phyloP scores from a whole-genome alignment of 495 filamentous ascomycete genomes.

The Talaromyces borbonicus region DNA sequence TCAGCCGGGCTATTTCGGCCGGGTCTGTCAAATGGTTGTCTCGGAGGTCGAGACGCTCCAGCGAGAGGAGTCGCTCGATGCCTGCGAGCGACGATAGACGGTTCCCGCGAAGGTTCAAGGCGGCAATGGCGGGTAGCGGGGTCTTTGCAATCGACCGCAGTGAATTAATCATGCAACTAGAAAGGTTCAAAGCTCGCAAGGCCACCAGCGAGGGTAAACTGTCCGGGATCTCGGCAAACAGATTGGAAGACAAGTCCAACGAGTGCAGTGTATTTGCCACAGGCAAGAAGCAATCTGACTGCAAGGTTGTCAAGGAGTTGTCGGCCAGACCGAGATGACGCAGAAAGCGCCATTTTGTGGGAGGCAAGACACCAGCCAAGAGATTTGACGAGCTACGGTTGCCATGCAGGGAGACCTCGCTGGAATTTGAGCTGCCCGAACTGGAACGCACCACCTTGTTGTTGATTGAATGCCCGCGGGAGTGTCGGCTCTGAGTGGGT shows the following conservation, averaged over 20 bases:
- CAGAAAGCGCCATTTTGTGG: conserved; percentile 89
- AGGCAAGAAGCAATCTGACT: conserved; percentile 62
- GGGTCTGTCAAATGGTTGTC: conserved; percentile 90
- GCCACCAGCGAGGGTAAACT: conserved; percentile 71
- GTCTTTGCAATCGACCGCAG: conserved; percentile 78
- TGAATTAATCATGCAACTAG: conserved; percentile 95
- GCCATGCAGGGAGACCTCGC: conserved; percentile 58
- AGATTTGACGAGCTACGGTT: conserved; percentile 67
- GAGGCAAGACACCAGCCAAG: conserved; percentile 52
- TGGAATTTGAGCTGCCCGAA: conserved; percentile 88
- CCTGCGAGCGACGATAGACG: conserved; percentile 81
- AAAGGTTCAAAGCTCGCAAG: conserved; percentile 81
- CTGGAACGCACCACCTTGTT: conserved; percentile 73
- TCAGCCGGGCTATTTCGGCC: conserved; percentile 80
- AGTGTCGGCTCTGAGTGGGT: conserved; percentile 48
- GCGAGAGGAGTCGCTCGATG: conserved; percentile 75
- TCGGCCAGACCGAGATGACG: conserved; percentile 86
- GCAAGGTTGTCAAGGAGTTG: conserved; percentile 74
- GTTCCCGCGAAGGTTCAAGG: conserved; percentile 84
- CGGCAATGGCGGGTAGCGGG: conserved; percentile 86
- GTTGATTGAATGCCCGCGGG: conserved; percentile 42
- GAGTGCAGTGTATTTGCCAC: conserved; percentile 81
- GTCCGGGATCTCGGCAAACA: conserved; percentile 86
- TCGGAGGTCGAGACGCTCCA: conserved; percentile 83
- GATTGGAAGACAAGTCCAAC: conserved; percentile 82